Evolutionary conservation across 106 monocot genomes (phyloP).

Genomic region (Triglochin maritima): DNA sequence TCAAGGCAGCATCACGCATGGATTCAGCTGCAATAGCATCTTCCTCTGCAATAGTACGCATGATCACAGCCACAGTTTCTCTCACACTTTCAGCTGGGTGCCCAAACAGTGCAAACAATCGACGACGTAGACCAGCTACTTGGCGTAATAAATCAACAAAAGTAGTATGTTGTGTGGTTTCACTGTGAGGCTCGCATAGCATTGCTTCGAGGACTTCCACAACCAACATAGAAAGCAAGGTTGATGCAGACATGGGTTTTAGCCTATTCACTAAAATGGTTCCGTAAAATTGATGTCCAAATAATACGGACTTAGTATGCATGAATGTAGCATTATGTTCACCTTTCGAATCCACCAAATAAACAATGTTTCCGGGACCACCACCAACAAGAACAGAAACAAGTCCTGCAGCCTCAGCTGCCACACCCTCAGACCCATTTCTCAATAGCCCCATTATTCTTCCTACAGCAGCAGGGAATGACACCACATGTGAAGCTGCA

Average conservation of each 20-base stretch:
- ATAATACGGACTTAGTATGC: conserved; percentile 95
- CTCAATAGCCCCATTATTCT: conserved; percentile 96
- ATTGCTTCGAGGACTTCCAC: conserved; percentile 97
- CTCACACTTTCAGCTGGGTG: conserved; percentile 96
- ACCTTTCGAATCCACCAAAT: conserved; percentile 66
- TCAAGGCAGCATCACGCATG: conserved; percentile 97
- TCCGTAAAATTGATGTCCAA: conserved; percentile 59
- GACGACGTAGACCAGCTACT: conserved; percentile 81
- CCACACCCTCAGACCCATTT: conserved; percentile 94
- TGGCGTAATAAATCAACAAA: conserved; percentile 94
- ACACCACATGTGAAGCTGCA: conserved; percentile 95
- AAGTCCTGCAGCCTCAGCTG: conserved; percentile 82
- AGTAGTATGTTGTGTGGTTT: conserved; percentile 93
- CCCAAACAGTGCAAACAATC: conserved; percentile 86
- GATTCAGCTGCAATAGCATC: conserved; percentile 99
- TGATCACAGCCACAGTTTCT: conserved; percentile 87
- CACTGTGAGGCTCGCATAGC: conserved; percentile 94
- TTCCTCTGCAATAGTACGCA: conserved; percentile 99
- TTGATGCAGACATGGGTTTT: conserved; percentile 75
- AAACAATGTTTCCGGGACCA: conserved; percentile 59
- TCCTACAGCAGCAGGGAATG: conserved; percentile 97
- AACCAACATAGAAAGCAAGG: conserved; percentile 84
- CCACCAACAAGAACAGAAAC: conserved; percentile 93
- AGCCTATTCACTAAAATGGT: conserved; percentile 84
- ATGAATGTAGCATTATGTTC: conserved; percentile 93